phyloP scores from a whole-genome alignment of 2,329 filamentous ascomycete genomes.

The Didymosphaeria variabile region DNA sequence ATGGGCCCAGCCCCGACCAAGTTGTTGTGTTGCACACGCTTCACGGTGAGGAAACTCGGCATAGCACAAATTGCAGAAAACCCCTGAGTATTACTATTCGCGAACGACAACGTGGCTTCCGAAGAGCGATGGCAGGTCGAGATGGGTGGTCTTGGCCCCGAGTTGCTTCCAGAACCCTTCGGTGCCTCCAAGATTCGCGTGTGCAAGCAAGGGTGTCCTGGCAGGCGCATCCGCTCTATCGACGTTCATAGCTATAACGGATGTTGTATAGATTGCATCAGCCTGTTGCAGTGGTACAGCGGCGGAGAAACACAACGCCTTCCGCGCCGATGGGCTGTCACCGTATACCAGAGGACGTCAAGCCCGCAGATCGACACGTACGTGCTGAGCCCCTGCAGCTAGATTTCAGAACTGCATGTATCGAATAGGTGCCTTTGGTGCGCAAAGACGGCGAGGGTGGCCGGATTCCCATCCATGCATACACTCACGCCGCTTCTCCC shows the following conservation, averaged over 20 bases:
- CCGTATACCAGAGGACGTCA: constrained; percentile 1
- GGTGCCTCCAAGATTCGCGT: constrained; percentile 11
- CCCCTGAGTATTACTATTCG: background rate
- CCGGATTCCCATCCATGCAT: constrained; percentile 10
- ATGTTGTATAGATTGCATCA: constrained; percentile 11
- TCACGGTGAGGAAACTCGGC: background rate
- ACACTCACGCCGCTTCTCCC: constrained; percentile 6
- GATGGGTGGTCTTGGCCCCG: constrained; percentile 5
- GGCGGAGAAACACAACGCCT: constrained; percentile 18
- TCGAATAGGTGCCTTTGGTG: background rate
- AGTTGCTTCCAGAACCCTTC: constrained; percentile 15
- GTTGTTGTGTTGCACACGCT: constrained; percentile 8
- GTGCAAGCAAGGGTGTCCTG: constrained; percentile 8
- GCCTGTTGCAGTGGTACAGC: constrained; percentile 24
- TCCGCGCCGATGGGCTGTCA: constrained; percentile 7
- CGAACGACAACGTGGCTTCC: background rate
- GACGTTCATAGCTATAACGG: background rate
- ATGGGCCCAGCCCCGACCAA: background rate
- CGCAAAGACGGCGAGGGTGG: constrained; percentile 2
- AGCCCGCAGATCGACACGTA: constrained; percentile 7
- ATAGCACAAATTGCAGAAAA: background rate
- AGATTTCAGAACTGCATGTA: background rate
- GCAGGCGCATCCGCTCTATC: constrained; percentile 2
- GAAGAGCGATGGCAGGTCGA: constrained; percentile 1
- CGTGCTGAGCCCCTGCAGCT: background rate